Base-by-base conservation (phyloP, 768 basidiomycete genomes). In the Serendipita sp. region DNA sequence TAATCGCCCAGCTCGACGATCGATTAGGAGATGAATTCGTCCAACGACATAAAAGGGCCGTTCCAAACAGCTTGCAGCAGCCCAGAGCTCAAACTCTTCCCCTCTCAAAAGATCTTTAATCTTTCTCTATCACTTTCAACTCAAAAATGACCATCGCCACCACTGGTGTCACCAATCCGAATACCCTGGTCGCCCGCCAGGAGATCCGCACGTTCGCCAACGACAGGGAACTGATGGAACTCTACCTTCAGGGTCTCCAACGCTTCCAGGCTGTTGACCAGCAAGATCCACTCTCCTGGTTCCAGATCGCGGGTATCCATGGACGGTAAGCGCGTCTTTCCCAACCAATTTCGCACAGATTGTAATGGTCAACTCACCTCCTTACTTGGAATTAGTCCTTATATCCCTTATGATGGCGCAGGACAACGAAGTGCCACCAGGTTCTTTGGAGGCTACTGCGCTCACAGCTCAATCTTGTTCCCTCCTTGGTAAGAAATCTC, bases 281-380 rank as follows among this genome's bases (percentile, higher is more conserved):
- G 66, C 62, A 37, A 44, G 65, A 75, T 3, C 62, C 73, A 1
- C 67, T 62, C 34, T 80, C 80, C 15, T 78, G 74, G 70, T 79
- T 77, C 70, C 72, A 74, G 50, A 73, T 83, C 44, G 75, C 73
- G 2, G 79, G 79, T 16, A 81, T 83, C 64, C 81, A 83, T 66
- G 82, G 81, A 3, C 68, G 77, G 29, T 53, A n/a, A 23, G 55
- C 34, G 33, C 33, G 4, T n/a, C 55, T 10, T 4, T 60, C 36
- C 34, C 16, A 50, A 31, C 8, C 48, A 5, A 8, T 50, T 27
- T 31, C 23, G 31, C n/a, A 31, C 31, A 34, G 23, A 10, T 23
- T 27, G 4, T 60, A 31, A 31, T 52, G 6, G 13, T 33, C 23
- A 33, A 53, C 10, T 53, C n/a, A 23, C 44, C 15, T 63, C 8